Evolutionary conservation across 2,329 filamentous ascomycete genomes (phyloP).

Genomic region (Monilinia fructigena): DNA sequence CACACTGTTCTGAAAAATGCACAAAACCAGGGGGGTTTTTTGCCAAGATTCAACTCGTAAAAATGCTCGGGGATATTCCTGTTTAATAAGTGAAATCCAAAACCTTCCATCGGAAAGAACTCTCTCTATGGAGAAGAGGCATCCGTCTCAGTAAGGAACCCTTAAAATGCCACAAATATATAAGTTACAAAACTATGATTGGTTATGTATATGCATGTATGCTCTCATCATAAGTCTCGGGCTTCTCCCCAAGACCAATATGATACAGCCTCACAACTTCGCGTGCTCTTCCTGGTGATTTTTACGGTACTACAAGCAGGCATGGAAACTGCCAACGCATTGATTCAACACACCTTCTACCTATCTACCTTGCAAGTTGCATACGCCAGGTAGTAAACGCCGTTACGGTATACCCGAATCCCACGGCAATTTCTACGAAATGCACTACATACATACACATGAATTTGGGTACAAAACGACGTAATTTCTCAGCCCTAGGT

Average conservation of each 20-base stretch:
- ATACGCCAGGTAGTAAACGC: background rate
- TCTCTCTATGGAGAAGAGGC: too few relatives aligned
- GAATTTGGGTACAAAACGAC: background rate
- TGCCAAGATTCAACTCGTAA: too few relatives aligned
- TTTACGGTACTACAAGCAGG: too few relatives aligned
- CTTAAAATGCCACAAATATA: background rate
- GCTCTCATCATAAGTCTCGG: constrained; percentile 3
- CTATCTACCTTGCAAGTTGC: background rate
- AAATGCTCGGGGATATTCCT: too few relatives aligned
- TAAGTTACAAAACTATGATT: background rate
- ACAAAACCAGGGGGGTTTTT: too few relatives aligned
- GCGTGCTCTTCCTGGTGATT: too few relatives aligned
- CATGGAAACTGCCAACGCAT: too few relatives aligned
- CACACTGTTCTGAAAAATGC: too few relatives aligned
- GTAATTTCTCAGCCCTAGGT: constrained; percentile 9
- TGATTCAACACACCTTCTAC: background rate
- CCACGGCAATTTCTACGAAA: background rate
- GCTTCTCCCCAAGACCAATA: constrained; percentile 2
- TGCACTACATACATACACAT: background rate
- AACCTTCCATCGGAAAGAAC: too few relatives aligned
- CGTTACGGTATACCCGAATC: background rate
- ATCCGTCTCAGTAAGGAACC: background rate
- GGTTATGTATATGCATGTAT: background rate
- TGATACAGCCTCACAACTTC: too few relatives aligned
- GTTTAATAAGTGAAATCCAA: too few relatives aligned